Percentiles rank a stretch among this genome's conserved stretches.
Evolutionary conservation across 2,329 filamentous ascomycete species (phyloP).

Genomic region (Acrocalymma vagum): DNA sequence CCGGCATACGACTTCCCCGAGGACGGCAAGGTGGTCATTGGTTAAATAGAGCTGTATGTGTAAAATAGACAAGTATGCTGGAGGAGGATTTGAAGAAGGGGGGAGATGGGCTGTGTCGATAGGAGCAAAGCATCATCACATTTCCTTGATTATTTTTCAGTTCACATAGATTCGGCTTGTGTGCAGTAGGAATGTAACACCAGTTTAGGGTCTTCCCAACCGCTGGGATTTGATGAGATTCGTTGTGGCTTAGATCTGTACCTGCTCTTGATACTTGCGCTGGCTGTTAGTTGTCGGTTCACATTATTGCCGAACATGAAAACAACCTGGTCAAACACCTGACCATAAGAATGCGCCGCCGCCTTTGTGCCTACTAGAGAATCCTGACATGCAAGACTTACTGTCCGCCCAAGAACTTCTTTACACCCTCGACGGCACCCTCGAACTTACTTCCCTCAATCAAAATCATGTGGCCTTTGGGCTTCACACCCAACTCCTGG

Average conservation of each 20-base stretch:
- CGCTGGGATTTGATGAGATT: too few species aligned
- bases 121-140: conserved; percentile 44
- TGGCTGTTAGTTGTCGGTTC: too few species aligned
- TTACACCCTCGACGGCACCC: conserved; percentile 77
- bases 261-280: too few species aligned
- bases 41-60: conserved; percentile 65
- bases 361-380: too few species aligned
- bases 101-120: conserved; percentile 38
- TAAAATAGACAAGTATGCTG: conserved; percentile 25
- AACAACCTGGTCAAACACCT: too few species aligned
- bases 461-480: conserved; percentile 84
- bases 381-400: conserved; percentile 4
- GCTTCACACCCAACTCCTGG: conserved; percentile 88
- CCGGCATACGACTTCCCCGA: conserved; percentile 92
- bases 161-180: conserved; percentile 41
- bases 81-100: conserved; percentile 8
- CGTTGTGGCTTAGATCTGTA: too few species aligned
- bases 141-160: conserved; percentile 35
- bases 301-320: too few species aligned
- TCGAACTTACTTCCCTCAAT: conserved; percentile 83
- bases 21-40: conserved; percentile 88
- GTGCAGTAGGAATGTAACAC: conserved; percentile 48
- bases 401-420: conserved; percentile 70
- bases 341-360: too few species aligned
- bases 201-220: conserved; percentile 35